These are phyloP conservation scores for Physcomitrellopsis africana DNA, from an alignment of 225 moss, liverwort and hornwort species.

Conservation along the genomic window DNA sequence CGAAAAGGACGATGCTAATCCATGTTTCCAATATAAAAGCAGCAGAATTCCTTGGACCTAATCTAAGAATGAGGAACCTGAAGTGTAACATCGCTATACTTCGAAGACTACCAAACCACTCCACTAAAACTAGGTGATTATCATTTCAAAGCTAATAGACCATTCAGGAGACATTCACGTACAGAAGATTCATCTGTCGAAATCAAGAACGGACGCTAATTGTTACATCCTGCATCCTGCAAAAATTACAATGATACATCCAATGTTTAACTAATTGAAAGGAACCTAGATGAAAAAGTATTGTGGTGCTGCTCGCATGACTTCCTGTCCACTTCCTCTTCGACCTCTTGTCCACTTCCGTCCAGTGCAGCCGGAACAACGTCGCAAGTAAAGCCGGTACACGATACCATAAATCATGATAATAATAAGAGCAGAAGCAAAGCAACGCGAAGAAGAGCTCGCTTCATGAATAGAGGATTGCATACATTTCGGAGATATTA, in stretches of 20 bases:
- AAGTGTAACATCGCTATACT: neutral
- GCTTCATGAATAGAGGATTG: neutral
- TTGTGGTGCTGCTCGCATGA: neutral
- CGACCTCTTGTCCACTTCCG: neutral
- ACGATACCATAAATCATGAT: neutral
- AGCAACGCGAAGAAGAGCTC: neutral
- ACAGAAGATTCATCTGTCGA: neutral
- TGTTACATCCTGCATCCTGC: neutral
- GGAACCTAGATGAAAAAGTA: neutral
- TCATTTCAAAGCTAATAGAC: neutral
- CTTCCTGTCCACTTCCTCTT: neutral
- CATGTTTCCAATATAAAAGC: neutral
- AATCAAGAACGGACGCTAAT: neutral
- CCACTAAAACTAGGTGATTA: neutral
- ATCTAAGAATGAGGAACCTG: neutral
- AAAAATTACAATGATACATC: neutral
- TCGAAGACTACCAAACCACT: neutral
- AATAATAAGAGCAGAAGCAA: neutral
- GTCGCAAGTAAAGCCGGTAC: neutral
- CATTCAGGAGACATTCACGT: neutral
- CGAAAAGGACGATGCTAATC: neutral
- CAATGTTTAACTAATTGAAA: neutral
- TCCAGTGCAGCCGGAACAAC: neutral
- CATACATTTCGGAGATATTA: slow-evolving; percentile 19
- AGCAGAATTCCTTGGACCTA: neutral